phyloP scores from a whole-genome alignment of 2,329 filamentous ascomycete species.

The Curvularia spicifera region DNA sequence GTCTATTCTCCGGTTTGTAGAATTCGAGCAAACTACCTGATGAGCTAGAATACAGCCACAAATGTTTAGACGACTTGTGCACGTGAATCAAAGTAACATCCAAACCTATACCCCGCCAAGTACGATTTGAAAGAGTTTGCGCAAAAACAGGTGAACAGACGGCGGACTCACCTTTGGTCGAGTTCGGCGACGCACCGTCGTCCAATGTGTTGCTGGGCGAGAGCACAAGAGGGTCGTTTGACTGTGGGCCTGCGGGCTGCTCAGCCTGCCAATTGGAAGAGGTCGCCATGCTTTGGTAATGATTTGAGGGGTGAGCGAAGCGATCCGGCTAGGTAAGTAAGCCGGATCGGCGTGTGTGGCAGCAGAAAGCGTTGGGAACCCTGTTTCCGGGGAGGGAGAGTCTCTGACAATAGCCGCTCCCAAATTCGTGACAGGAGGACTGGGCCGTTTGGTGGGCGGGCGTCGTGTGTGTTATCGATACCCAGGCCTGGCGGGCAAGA shows the following conservation, averaged over 20 bases:
- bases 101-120: neutral
- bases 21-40: conserved; percentile 2
- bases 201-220: conserved; percentile 26
- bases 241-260: conserved; percentile 25
- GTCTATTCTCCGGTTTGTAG: neutral
- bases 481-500: conserved; percentile 10
- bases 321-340: conserved; percentile 11
- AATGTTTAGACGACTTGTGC: neutral
- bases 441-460: conserved; percentile 20
- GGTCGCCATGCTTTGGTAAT: conserved; percentile 36
- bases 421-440: conserved; percentile 22
- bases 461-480: conserved; percentile 22
- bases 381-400: conserved; percentile 11
- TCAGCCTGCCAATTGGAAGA: conserved; percentile 35
- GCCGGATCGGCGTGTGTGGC: conserved; percentile 9
- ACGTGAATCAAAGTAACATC: neutral
- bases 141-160: neutral
- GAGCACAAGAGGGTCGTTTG: conserved; percentile 27
- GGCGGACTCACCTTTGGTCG: conserved; percentile 44
- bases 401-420: conserved; percentile 19
- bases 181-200: conserved; percentile 38
- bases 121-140: neutral
- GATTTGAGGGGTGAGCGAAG: conserved; percentile 3
- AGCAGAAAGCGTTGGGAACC: neutral
- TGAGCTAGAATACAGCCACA: neutral